A percentile compares a stretch with the other conserved stretches of the same genome.
Conservation (phyloP, 2,329 filamentous ascomycete genomes). For the Parastagonospora nodorum region DNA sequence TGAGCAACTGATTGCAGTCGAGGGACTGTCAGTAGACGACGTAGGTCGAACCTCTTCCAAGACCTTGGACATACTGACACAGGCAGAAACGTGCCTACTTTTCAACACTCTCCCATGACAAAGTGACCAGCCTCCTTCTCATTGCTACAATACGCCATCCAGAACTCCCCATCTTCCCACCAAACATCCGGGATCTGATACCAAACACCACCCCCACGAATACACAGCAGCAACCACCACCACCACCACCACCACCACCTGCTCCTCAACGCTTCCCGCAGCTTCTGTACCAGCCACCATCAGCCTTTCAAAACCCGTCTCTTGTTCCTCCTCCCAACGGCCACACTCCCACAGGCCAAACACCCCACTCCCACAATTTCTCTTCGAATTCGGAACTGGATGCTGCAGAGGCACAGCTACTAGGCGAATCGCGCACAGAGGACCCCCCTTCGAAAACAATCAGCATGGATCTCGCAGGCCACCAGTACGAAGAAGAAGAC, state of each 20-base stretch:
- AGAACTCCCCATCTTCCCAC: conserved; percentile 68
- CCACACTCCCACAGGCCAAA: conserved; percentile 19
- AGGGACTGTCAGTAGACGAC: conserved; percentile 49
- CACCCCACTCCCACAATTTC: conserved; percentile 27
- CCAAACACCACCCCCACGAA: conserved; percentile 4
- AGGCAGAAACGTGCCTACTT: conserved; percentile 67
- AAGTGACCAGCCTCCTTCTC: conserved; percentile 69
- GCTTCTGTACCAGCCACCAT: conserved; percentile 16
- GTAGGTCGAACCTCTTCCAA: conserved; percentile 32
- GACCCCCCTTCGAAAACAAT: conserved; percentile 14
- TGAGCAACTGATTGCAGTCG: conserved; percentile 46
- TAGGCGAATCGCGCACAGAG: conserved; percentile 30
- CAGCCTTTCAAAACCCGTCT: conserved; percentile 8
- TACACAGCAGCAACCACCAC: conserved; percentile 10
- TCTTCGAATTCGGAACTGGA: conserved; percentile 32
- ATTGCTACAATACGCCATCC: conserved; percentile 66
- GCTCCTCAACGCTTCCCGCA: conserved; percentile 6
- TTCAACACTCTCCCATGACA: conserved; percentile 61
- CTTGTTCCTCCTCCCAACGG: conserved; percentile 39
- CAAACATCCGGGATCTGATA: conserved; percentile 35
- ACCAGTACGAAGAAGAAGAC: conserved; percentile 46
- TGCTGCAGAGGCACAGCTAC: conserved; percentile 40
- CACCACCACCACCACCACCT: conserved; percentile 15
- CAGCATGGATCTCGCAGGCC: conserved; percentile 26
- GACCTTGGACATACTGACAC: not conserved